These are phyloP conservation scores for Daldinia vernicosa DNA, from an alignment of 495 filamentous ascomycete species.

Conservation along the genomic window DNA sequence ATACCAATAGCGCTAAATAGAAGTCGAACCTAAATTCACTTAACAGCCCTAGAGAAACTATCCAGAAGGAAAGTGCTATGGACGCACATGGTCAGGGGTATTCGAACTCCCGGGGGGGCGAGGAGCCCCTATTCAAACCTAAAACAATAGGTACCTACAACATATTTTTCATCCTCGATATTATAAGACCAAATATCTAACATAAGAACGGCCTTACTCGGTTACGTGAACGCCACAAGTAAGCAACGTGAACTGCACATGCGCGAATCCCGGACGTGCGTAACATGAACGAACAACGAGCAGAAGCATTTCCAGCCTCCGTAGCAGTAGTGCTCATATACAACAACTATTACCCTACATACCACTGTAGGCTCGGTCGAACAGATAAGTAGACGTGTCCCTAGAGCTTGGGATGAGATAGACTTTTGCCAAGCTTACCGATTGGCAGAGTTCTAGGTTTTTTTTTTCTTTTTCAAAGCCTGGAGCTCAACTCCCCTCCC, in stretches of 20 bases:
- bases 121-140: neutral
- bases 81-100: neutral
- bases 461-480: neutral
- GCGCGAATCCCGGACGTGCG: neutral
- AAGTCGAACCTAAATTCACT: too few species aligned
- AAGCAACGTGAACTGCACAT: neutral
- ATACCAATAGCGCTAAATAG: too few species aligned
- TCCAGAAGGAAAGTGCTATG: neutral
- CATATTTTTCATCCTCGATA: neutral
- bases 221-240: neutral
- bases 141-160: neutral
- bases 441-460: slow-evolving; percentile 20
- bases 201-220: neutral
- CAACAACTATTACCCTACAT: neutral
- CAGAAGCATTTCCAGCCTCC: neutral
- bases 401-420: slow-evolving; percentile 4
- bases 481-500: neutral
- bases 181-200: neutral
- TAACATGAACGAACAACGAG: neutral
- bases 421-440: neutral
- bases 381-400: neutral
- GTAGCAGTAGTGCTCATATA: too few species aligned
- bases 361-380: neutral
- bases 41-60: neutral
- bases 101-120: neutral